A percentile compares a stretch with the other conserved stretches of the same genome.
These are phyloP conservation scores for Asclepias syriaca DNA, from an alignment of 257 asterid species.

Conservation along the genomic window DNA sequence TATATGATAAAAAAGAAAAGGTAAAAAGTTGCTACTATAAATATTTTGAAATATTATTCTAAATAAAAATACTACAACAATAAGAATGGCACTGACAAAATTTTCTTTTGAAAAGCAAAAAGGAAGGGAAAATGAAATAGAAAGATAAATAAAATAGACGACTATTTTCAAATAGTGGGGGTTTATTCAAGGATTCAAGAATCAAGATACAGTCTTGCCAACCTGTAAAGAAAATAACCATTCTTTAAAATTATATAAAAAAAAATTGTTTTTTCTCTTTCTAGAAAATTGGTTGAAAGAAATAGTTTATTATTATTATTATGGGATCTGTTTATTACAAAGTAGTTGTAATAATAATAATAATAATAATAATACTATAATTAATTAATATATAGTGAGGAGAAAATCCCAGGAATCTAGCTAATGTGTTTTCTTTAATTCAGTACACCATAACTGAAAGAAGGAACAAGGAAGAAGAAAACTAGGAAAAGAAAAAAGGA, in stretches of 20 bases:
- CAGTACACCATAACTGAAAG: slow-evolving; percentile 33
- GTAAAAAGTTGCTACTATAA: too few relatives aligned
- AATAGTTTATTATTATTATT: slow-evolving; percentile 5
- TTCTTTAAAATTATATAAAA: not conserved
- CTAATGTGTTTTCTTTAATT: slow-evolving; percentile 27
- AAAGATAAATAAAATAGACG: too few relatives aligned
- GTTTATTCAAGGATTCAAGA: not conserved
- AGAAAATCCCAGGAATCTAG: slow-evolving; percentile 35
- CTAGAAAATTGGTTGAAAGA: too few relatives aligned
- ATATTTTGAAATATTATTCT: too few relatives aligned
- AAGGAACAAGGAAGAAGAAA: slow-evolving; percentile 3
- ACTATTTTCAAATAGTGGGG: not conserved
- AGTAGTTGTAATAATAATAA: slow-evolving; percentile 34
- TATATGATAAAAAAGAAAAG: too few relatives aligned
- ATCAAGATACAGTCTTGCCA: slow-evolving; percentile 2
- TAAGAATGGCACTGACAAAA: not conserved
- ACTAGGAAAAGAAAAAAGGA: slow-evolving; percentile 13
- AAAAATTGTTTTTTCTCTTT: slow-evolving; percentile 4
- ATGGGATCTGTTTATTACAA: not conserved
- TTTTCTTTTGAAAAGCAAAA: too few relatives aligned
- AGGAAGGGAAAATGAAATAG: too few relatives aligned
- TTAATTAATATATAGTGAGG: too few relatives aligned
- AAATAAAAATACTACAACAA: too few relatives aligned
- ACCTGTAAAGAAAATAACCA: slow-evolving; percentile 11
- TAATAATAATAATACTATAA: slow-evolving; percentile 10